Evolutionary conservation across 2,329 filamentous ascomycete genomes (phyloP), one percentile per base, ranked within the genome.

Genomic region (Beauveria pseudobassiana): DNA sequence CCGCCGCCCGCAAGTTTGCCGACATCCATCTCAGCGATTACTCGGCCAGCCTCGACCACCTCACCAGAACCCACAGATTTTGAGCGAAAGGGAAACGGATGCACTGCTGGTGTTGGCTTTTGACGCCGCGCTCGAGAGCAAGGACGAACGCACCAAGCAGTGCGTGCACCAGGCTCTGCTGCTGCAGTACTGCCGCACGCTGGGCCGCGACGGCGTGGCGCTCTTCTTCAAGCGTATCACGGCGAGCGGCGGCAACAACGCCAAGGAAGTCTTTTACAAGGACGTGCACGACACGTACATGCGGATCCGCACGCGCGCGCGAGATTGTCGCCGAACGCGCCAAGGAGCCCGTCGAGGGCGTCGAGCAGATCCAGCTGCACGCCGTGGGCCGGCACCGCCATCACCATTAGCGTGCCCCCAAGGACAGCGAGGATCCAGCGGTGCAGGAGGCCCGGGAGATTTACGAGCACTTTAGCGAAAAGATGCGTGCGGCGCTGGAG

Each of bases 151-250:
- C 67, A 87, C 91, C 4, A 85, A 87, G 53, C 90, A 93, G 73
- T 97, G 88, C 75, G 92, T 99, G 24, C 95, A 99, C 75, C 93
- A 98, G 73, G 93, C 89, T 3, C 81, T 98, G 18, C 81, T 99
- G 14, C 78, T 99, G 46, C 95, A 99, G 74, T 99, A 99, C 78
- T 99, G 95, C 77, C 86, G 93, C 10, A 88, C 91, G 48, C 82
- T 99, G 7, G 93, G 93, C 64, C 86, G 85, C 66, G 91, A 98
- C 69, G 93, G 93, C 24, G 92, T 97, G 9, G 84, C 86, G 6
- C 77, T 98, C 34, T 99, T 99, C 81, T 99, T 99, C 83, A 96
- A 95, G 77, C 89, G 93, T 62, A 93, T 99, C 73, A 95, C 90
- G 24, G 96, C 90, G 3, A 86, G 86, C 68, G 90, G 88, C 38